phyloP scores from a whole-genome alignment of 768 basidiomycete genomes.

The Lentinus tigrinus region DNA sequence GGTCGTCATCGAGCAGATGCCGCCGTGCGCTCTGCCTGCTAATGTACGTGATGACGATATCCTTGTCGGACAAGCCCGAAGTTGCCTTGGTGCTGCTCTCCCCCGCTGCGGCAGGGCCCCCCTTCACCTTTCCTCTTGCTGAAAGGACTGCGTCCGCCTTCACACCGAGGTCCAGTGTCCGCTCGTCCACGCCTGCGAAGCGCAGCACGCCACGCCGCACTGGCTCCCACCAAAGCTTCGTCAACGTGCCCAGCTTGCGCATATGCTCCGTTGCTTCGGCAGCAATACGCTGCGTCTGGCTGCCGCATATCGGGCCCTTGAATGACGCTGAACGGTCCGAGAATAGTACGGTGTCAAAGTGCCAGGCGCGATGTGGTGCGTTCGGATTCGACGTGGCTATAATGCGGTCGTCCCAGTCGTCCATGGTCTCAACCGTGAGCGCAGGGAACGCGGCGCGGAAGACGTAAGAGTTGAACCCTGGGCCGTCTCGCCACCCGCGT shows the following conservation, averaged over 20 bases:
- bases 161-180: slow-evolving; percentile 30
- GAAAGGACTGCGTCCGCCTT: slow-evolving; percentile 14
- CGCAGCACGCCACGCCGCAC: slow-evolving; percentile 62
- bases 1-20: slow-evolving; percentile 54
- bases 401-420: slow-evolving; percentile 72
- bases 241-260: slow-evolving; percentile 29
- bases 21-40: slow-evolving; percentile 60
- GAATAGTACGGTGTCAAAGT: slow-evolving; percentile 68
- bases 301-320: slow-evolving; percentile 61
- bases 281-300: slow-evolving; percentile 68
- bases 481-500: slow-evolving; percentile 71
- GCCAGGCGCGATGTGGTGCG: slow-evolving; percentile 48
- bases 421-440: slow-evolving; percentile 60
- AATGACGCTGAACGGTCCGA: slow-evolving; percentile 78
- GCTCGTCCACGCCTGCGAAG: slow-evolving; percentile 54
- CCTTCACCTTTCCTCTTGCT: slow-evolving; percentile 6
- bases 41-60: slow-evolving; percentile 71
- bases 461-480: slow-evolving; percentile 77
- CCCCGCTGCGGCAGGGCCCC: neutral
- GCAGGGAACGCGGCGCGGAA: slow-evolving; percentile 73
- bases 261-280: slow-evolving; percentile 64
- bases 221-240: slow-evolving; percentile 78
- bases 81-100: slow-evolving; percentile 24
- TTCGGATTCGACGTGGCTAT: slow-evolving; percentile 21
- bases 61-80: slow-evolving; percentile 25